Base-by-base conservation (phyloP, 2,329 filamentous ascomycete genomes). In the Neofusicoccum umdonicola region DNA sequence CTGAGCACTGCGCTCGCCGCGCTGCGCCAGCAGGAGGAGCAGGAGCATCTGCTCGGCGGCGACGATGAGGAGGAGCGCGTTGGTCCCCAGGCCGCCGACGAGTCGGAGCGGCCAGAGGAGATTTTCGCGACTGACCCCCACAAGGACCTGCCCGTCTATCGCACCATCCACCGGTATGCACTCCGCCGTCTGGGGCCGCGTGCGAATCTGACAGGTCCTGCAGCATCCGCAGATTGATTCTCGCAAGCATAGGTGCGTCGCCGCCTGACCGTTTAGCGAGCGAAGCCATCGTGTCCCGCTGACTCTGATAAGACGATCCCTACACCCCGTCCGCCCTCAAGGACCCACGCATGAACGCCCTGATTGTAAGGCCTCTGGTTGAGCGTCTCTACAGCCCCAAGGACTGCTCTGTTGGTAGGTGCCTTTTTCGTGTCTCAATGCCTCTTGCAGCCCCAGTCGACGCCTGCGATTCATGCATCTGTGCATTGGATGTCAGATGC, bases 291-390 rank as follows among this genome's bases (percentile, higher is more conserved):
- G n/a, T 37, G 7, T 35, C 11, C 19, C 17, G 60, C 60, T 64
- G 44, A 64, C n/a, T 42, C 27, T 19, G 13, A 39, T 50, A 69
- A 84, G 85, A 88, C 74, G 85, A 88, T 73, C 85, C 85, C 27
- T 88, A 88, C 72, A 91, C 87, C 64, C 80, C 90, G 64, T 90
- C 93, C 69, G 91, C 95, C 80, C 81, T 96, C 67, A 86, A 89
- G 71, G 90, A 92, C 74, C 88, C 92, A 63, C 86, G 91, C 65
- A 92, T 95, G 82, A 95, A 95, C 73, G 85, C 91, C 58, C 84
- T 89, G 1, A 88, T 95, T 50, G 88, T 95, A 19, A 86, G 92
- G 65, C 92, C 92, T 0, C 79, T 95, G 31, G 90, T 95, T n/a
- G 90, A 95, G 74, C 90, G 91, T 73, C 84, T 94, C 8, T 95